Evolutionary conservation across 371 early-diverging fungal species (phyloP).

Genomic region (Rhizopus sp.): DNA sequence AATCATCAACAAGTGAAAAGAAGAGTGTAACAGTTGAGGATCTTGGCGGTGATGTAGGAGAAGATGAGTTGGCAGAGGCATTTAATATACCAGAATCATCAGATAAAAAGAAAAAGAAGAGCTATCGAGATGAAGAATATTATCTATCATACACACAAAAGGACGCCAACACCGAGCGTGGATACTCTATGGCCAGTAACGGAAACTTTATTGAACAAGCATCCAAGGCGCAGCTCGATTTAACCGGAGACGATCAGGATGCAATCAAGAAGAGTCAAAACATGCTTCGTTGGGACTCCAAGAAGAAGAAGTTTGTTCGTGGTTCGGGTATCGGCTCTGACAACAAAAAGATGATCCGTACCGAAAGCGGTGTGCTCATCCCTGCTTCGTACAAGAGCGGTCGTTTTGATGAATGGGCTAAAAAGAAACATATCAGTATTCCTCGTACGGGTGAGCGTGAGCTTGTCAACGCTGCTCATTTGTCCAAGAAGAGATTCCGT

Average conservation of each 20-base stretch:
- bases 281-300: constrained; percentile 88
- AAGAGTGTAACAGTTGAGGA: constrained; percentile 27
- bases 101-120: constrained; percentile 22
- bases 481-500: constrained; percentile 57
- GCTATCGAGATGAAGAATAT: constrained; percentile 80
- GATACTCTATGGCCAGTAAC: constrained; percentile 80
- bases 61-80: constrained; percentile 52
- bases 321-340: constrained; percentile 89
- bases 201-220: constrained; percentile 86
- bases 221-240: constrained; percentile 72
- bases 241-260: constrained; percentile 85
- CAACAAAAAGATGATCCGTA: constrained; percentile 93
- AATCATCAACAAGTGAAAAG: constrained; percentile 8
- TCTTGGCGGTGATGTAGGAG: constrained; percentile 51
- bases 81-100: constrained; percentile 44
- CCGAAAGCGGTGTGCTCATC: constrained; percentile 89
- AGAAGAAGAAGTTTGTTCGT: constrained; percentile 89
- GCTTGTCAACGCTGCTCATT: constrained; percentile 47
- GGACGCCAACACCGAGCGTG: constrained; percentile 88
- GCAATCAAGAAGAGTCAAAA: constrained; percentile 53
- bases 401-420: constrained; percentile 87
- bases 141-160: constrained; percentile 89
- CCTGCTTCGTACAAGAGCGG: constrained; percentile 90
- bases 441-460: constrained; percentile 91
- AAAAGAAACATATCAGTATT: constrained; percentile 75